phyloP scores from a whole-genome alignment of 2,329 filamentous ascomycete genomes.

The Diplodia seriata region DNA sequence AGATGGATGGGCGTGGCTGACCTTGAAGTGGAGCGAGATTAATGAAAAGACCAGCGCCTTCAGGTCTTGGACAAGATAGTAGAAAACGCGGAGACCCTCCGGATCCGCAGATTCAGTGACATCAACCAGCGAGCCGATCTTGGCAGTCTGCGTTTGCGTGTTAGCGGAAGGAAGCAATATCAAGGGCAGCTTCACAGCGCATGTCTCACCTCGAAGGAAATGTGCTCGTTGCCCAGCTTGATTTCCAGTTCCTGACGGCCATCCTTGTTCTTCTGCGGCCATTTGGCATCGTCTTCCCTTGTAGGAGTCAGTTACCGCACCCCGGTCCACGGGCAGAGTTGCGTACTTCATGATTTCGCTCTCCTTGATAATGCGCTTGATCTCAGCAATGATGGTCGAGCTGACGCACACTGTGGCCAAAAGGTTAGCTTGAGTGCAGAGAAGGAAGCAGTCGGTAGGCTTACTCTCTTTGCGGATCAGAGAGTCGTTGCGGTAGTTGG shows the following conservation, averaged over 20 bases:
- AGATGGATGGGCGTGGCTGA: conserved; percentile 39
- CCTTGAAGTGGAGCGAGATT: conserved; percentile 97
- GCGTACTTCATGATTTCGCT: conserved; percentile 95
- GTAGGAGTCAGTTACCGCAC: conserved; percentile 37
- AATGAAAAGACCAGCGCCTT: conserved; percentile 97
- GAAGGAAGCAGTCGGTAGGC: conserved; percentile 43
- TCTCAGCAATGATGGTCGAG: conserved; percentile 86
- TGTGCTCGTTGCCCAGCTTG: conserved; percentile 89
- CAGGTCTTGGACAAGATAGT: conserved; percentile 96
- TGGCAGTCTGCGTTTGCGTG: conserved; percentile 74
- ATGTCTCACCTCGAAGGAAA: conserved; percentile 87
- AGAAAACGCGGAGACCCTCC: conserved; percentile 95
- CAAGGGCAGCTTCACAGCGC: background rate
- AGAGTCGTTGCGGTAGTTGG: conserved; percentile 98
- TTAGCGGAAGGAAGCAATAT: background rate
- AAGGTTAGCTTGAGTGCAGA: background rate
- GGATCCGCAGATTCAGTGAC: conserved; percentile 96
- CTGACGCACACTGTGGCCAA: conserved; percentile 84
- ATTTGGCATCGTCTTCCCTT: conserved; percentile 97
- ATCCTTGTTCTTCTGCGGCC: conserved; percentile 99
- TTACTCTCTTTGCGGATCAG: conserved; percentile 98
- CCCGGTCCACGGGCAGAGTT: background rate
- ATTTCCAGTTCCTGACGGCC: conserved; percentile 97
- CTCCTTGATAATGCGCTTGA: conserved; percentile 95
- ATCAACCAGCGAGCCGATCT: conserved; percentile 96